Percentiles rank a stretch among this genome's conserved stretches.
Conservation (phyloP, 2,329 filamentous ascomycete species). For the Pseudophaeomoniella oleicola region DNA sequence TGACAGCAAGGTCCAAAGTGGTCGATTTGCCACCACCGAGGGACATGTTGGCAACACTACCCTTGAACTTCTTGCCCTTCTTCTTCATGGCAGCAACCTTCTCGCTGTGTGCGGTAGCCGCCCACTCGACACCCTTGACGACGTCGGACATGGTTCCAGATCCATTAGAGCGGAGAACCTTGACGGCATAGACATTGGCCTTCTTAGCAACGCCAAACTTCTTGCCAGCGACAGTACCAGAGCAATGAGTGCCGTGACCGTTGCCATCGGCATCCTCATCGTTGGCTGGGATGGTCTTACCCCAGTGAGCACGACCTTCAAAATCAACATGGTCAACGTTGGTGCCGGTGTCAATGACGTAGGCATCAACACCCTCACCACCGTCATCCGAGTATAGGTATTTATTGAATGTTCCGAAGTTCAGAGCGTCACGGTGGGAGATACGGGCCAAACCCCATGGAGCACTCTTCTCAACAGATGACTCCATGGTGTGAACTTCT, state of each 20-base stretch:
- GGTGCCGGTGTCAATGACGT: slow-evolving; percentile 96
- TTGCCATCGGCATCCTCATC: slow-evolving; percentile 86
- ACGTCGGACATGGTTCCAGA: slow-evolving; percentile 98
- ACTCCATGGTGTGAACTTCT: slow-evolving; percentile 65
- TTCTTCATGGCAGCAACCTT: slow-evolving; percentile 69
- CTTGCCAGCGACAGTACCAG: slow-evolving; percentile 91
- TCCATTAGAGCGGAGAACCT: slow-evolving; percentile 93
- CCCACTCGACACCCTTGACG: slow-evolving; percentile 94
- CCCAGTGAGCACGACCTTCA: slow-evolving; percentile 88
- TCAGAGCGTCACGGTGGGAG: slow-evolving; percentile 77
- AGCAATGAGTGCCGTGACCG: slow-evolving; percentile 98
- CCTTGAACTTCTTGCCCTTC: slow-evolving; percentile 95
- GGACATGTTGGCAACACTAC: slow-evolving; percentile 98
- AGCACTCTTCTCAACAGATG: slow-evolving; percentile 70
- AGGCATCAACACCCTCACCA: slow-evolving; percentile 96
- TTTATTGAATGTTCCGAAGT: slow-evolving; percentile 79
- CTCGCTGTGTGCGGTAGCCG: slow-evolving; percentile 63
- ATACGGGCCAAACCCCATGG: slow-evolving; percentile 99
- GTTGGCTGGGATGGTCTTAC: slow-evolving; percentile 79
- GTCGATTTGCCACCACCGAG: slow-evolving; percentile 94
- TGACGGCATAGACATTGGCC: slow-evolving; percentile 90
- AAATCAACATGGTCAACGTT: slow-evolving; percentile 93
- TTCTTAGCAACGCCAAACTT: slow-evolving; percentile 99
- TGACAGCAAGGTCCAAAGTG: slow-evolving; percentile 80
- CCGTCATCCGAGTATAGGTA: slow-evolving; percentile 83